A percentile compares a stretch with the other conserved stretches of the same genome.
Evolutionary conservation across 208 protist genomes (phyloP).

Genomic region (Leishmania tarentolae): DNA sequence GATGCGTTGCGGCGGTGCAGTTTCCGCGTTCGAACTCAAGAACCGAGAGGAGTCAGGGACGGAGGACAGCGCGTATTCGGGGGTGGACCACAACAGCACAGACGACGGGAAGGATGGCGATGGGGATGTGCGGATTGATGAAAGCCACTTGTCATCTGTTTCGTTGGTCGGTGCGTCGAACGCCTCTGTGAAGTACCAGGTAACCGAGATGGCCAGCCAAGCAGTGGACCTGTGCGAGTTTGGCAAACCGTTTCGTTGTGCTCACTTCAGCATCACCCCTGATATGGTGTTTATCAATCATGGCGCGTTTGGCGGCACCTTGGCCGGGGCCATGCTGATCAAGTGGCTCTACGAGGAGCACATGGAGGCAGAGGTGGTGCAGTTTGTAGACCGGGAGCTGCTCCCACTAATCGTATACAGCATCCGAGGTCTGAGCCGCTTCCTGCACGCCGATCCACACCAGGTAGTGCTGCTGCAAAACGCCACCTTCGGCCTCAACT

Average conservation of each 20-base stretch:
- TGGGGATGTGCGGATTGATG: slow-evolving; percentile 12
- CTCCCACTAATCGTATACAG: slow-evolving; percentile 85
- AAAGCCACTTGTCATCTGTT: not conserved
- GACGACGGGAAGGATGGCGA: not conserved
- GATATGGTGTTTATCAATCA: slow-evolving; percentile 92
- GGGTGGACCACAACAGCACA: slow-evolving; percentile 9
- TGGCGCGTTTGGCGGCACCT: slow-evolving; percentile 89
- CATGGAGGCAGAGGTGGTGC: slow-evolving; percentile 83
- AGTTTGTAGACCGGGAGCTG: slow-evolving; percentile 88
- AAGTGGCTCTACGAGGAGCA: slow-evolving; percentile 78
- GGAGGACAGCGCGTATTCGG: not conserved
- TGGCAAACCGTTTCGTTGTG: slow-evolving; percentile 47
- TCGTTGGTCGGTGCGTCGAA: slow-evolving; percentile 4
- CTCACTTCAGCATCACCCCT: slow-evolving; percentile 72
- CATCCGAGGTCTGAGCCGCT: slow-evolving; percentile 68
- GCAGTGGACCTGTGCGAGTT: slow-evolving; percentile 32
- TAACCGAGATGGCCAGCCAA: slow-evolving; percentile 1
- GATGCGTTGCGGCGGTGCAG: slow-evolving; percentile 2
- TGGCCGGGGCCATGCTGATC: slow-evolving; percentile 64
- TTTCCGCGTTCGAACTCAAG: slow-evolving; percentile 7
- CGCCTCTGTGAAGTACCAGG: slow-evolving; percentile 8
- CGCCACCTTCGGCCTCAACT: slow-evolving; percentile 88
- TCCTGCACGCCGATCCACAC: slow-evolving; percentile 66
- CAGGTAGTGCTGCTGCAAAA: slow-evolving; percentile 92
- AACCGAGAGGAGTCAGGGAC: slow-evolving; percentile 9